Evolutionary conservation across 1,284 basidiomycete genomes (phyloP).

Genomic region (Rhodotorula sp.): DNA sequence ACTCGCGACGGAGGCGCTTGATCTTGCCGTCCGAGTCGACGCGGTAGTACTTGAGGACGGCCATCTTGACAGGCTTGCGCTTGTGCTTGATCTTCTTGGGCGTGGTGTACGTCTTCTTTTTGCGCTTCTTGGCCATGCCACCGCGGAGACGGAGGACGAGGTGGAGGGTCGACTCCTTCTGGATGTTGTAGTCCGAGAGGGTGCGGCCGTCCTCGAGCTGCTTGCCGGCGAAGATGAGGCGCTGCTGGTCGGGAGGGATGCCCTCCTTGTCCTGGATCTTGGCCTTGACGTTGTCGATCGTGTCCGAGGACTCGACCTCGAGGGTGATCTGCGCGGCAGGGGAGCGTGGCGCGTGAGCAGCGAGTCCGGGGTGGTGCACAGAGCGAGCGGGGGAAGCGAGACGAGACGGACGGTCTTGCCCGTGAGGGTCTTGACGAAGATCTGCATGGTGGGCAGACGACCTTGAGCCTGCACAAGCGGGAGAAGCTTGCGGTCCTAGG

Average conservation of each 20-base stretch:
- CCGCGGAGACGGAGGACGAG: conserved; percentile 71
- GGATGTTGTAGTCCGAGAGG: conserved; percentile 53
- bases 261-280: conserved; percentile 54
- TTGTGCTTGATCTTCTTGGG: conserved; percentile 99
- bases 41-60: conserved; percentile 71
- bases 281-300: conserved; percentile 59
- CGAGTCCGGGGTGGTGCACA: background rate
- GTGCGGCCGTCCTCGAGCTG: conserved; percentile 56
- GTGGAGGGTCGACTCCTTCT: conserved; percentile 52
- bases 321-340: conserved; percentile 54
- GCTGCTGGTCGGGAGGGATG: conserved; percentile 54
- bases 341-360: background rate
- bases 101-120: conserved; percentile 97
- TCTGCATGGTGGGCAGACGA: conserved; percentile 42
- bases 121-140: conserved; percentile 94
- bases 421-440: conserved; percentile 48
- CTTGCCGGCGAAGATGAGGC: conserved; percentile 55
- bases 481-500: conserved; percentile 32
- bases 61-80: conserved; percentile 98
- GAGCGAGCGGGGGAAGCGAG: background rate
- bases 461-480: conserved; percentile 24
- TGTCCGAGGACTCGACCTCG: conserved; percentile 62
- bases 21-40: conserved; percentile 99
- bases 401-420: conserved; percentile 31
- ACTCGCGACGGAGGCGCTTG: conserved; percentile 97